Evolutionary conservation across 306 rosid genomes (phyloP).

Genomic region (Cucurbita moschata): DNA sequence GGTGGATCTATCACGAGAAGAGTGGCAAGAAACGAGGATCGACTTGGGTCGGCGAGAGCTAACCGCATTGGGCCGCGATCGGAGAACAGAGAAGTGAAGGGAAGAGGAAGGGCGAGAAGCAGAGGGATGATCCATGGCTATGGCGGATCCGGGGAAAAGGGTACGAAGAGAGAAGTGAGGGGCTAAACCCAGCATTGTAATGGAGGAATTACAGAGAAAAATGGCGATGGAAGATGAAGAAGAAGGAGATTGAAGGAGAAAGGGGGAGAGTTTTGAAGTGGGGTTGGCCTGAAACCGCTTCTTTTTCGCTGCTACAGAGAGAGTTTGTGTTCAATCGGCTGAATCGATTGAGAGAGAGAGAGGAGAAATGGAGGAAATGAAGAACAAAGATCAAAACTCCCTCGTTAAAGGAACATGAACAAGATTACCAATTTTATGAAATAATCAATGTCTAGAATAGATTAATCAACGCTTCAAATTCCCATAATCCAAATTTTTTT

Average conservation of each 20-base stretch:
- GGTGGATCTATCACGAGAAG: slow-evolving; percentile 39
- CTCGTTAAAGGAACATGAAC: too few species aligned
- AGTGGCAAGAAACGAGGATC: slow-evolving; percentile 37
- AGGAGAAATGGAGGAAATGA: not conserved
- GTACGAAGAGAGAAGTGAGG: slow-evolving; percentile 15
- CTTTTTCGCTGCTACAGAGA: not conserved
- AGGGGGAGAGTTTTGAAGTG: not conserved
- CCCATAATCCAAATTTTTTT: too few species aligned
- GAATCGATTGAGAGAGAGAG: not conserved
- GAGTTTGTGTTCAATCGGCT: slow-evolving; percentile 1
- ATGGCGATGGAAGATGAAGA: not conserved
- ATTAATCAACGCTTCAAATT: too few species aligned
- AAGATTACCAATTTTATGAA: too few species aligned
- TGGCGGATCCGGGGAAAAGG: slow-evolving; percentile 16
- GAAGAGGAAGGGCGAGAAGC: slow-evolving; percentile 20
- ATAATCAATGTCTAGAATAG: too few species aligned
- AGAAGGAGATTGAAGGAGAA: not conserved
- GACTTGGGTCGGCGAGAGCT: slow-evolving; percentile 25
- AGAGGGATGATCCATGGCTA: slow-evolving; percentile 30
- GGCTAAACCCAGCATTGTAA: slow-evolving; percentile 19
- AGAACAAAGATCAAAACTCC: not conserved
- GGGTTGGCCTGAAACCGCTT: not conserved
- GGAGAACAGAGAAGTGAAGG: slow-evolving; percentile 11
- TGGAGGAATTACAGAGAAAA: not conserved
- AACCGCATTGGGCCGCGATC: slow-evolving; percentile 13